These are phyloP conservation scores for Penicillium sp. DNA, from an alignment of 2,329 filamentous ascomycete species.

Conservation along the genomic window DNA sequence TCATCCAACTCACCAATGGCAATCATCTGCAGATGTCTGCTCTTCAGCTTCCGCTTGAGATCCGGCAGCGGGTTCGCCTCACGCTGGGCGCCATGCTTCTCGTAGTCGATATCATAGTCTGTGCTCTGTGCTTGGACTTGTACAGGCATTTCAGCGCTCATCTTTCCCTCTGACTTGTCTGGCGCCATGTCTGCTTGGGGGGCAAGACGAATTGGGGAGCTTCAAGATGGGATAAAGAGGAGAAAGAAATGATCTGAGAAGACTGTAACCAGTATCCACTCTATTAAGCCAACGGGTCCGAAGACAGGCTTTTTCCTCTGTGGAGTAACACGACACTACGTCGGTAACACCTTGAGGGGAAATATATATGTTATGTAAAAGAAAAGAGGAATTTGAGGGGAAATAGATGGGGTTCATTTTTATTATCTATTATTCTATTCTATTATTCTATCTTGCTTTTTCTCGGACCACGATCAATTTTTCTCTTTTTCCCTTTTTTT, in stretches of 20 bases:
- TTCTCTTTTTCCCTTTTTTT: background rate
- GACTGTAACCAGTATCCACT: conserved; percentile 12
- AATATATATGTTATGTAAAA: conserved; percentile 28
- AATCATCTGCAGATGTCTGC: conserved; percentile 95
- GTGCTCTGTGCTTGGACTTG: conserved; percentile 20
- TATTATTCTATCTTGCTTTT: background rate
- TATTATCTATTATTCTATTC: background rate
- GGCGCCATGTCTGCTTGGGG: conserved; percentile 27
- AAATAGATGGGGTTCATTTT: background rate
- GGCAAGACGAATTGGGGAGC: background rate
- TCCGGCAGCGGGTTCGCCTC: conserved; percentile 61
- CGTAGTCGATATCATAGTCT: conserved; percentile 35
- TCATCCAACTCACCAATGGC: conserved; percentile 72
- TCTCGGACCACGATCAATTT: background rate
- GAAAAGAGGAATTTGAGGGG: conserved; percentile 5
- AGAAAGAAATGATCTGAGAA: conserved; percentile 14
- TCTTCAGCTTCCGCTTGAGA: conserved; percentile 77
- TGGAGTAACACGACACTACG: conserved; percentile 16
- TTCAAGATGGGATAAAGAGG: background rate
- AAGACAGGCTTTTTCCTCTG: conserved; percentile 10
- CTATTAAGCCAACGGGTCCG: conserved; percentile 10
- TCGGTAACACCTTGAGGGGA: conserved; percentile 5
- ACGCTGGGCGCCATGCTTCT: conserved; percentile 40
- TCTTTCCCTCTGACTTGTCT: conserved; percentile 27
- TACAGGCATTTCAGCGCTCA: conserved; percentile 25